Evolutionary conservation across 2,329 filamentous ascomycete genomes (phyloP).

Genomic region (Fusarium newnesense): DNA sequence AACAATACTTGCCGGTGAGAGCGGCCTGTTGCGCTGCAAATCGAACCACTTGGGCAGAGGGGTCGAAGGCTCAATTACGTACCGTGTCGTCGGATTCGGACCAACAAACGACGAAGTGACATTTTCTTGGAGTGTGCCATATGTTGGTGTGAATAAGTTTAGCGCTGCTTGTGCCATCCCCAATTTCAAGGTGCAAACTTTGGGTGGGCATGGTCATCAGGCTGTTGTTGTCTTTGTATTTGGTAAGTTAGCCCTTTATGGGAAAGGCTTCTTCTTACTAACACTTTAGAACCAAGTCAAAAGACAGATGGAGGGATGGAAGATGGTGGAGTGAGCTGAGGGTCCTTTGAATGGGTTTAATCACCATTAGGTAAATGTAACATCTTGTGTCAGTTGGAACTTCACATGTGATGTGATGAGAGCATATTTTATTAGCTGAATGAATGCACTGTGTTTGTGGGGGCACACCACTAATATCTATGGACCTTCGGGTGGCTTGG

Average conservation of each 20-base stretch:
- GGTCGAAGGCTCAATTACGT: slow-evolving; percentile 10
- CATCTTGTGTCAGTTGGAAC: not conserved
- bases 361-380: not conserved
- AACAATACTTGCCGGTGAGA: slow-evolving; percentile 14
- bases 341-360: not conserved
- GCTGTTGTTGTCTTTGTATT: slow-evolving; percentile 23
- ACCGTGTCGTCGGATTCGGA: slow-evolving; percentile 2
- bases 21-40: slow-evolving; percentile 21
- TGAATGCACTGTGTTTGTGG: not conserved
- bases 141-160: slow-evolving; percentile 10
- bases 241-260: not conserved
- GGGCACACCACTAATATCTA: not conserved
- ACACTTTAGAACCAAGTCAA: not conserved
- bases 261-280: not conserved
- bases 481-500: not conserved
- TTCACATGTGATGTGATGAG: not conserved
- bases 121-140: slow-evolving; percentile 6
- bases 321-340: not conserved
- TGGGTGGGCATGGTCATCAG: slow-evolving; percentile 8
- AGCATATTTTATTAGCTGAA: not conserved
- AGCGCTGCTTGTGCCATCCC: not conserved
- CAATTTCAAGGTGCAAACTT: not conserved
- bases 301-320: not conserved
- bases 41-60: not conserved
- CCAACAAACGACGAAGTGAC: not conserved